phyloP scores from a whole-genome alignment of 2,329 filamentous ascomycete species.

The Botrytis fragariae region DNA sequence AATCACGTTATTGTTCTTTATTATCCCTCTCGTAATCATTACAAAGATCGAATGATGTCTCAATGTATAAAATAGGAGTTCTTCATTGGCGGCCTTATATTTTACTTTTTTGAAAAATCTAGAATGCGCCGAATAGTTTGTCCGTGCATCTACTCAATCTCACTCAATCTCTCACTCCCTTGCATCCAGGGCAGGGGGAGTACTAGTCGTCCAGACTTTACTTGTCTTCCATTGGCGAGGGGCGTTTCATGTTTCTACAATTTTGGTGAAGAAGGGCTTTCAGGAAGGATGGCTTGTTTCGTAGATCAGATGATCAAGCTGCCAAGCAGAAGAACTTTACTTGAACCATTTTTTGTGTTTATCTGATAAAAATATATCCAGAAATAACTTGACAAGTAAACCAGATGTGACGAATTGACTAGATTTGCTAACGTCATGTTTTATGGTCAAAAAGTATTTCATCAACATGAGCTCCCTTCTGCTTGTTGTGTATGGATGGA shows the following conservation, averaged over 20 bases:
- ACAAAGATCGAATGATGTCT: neutral
- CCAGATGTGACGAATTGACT: neutral
- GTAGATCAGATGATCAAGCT: neutral
- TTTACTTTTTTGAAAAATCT: neutral
- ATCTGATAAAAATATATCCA: neutral
- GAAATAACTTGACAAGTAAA: neutral
- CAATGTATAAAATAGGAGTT: neutral
- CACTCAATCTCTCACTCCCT: neutral
- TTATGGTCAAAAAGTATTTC: neutral
- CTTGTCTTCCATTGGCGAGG: neutral
- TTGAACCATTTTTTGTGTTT: neutral
- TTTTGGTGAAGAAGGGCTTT: neutral
- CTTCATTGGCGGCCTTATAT: neutral
- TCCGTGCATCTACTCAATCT: neutral
- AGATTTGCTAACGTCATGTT: neutral
- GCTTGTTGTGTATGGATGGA: neutral
- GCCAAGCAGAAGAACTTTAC: neutral
- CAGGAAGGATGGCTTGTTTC: neutral
- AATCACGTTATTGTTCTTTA: neutral
- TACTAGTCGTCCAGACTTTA: neutral
- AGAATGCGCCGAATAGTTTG: neutral
- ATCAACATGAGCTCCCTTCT: neutral
- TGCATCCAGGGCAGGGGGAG: neutral
- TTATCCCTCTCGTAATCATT: neutral
- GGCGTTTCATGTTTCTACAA: neutral